Base-by-base conservation (phyloP, 2,329 filamentous ascomycete species). In the Ceratocystis papillata region DNA sequence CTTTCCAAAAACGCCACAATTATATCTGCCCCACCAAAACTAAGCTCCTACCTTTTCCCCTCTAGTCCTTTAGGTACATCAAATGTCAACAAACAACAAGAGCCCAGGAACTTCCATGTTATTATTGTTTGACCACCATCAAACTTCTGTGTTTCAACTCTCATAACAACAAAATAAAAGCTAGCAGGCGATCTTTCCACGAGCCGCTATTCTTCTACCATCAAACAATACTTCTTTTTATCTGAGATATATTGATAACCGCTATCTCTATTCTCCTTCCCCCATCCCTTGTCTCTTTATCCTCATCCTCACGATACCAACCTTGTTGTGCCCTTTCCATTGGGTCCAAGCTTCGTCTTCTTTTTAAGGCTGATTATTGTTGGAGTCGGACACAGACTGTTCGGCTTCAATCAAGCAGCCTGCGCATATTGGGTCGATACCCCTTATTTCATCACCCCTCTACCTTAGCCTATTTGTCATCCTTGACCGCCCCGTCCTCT, bases 31-130 rank as follows among this genome's bases (percentile, higher is more conserved):
- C 65, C 62, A 64, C 65, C 50, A 63, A 37, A 45, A 20, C n/a
- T 25, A 33, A 64, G 65, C 53, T 67, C 41, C 53, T 62, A 53
- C 44, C 62, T 67, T 64, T 67, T 50, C 62, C 48, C 65, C 53
- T 55, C 65, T 67, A 57, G 62, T 28, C 48, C 5, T 22, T 12
- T 22, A 8, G 46, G 46, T 17, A 57, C 15, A 25, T 62, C 5
- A 37, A 50, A 57, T 67, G 62, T 67, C 65, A 67, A 67, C 65
- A 67, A 67, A 64, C 62, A 61, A 62, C n/a, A 45, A 53, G 48
- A 22, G 25, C 15, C 6, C 17, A n/a, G 4, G 55, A 59, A 28
- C 15, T n/a, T 41, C 37, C 48, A 28, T 59, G 5, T 37, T 37
- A n/a, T 37, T 37, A n/a, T 63, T 44, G 10, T 41, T 63, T 46